These are phyloP conservation scores for Lentinus brumalis DNA, from an alignment of 768 basidiomycete species.

Conservation along the genomic window DNA sequence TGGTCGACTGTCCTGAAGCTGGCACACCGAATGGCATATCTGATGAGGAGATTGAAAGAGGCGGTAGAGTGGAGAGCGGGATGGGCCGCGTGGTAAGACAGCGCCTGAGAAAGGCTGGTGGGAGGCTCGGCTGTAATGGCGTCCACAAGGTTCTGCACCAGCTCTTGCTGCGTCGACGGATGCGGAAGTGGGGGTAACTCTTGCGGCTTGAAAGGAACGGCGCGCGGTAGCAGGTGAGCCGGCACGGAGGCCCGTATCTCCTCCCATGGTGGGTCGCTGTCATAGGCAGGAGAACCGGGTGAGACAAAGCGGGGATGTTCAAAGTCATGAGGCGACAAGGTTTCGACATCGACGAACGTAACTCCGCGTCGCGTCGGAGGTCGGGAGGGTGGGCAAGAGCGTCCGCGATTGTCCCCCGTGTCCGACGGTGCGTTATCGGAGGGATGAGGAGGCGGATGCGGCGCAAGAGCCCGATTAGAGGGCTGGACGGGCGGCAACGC, in stretches of 20 bases:
- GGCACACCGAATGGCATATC: slow-evolving; percentile 52
- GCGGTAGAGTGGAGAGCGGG: slow-evolving; percentile 37
- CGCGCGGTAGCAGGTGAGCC: slow-evolving; percentile 3
- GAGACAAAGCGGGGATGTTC: background rate
- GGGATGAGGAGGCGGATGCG: background rate
- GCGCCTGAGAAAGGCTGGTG: slow-evolving; percentile 38
- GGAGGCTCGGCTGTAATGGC: slow-evolving; percentile 36
- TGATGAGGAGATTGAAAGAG: slow-evolving; percentile 48
- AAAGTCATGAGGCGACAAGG: background rate
- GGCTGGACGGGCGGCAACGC: background rate
- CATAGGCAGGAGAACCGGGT: slow-evolving; percentile 7
- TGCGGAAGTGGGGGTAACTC: slow-evolving; percentile 2
- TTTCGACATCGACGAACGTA: slow-evolving; percentile 8
- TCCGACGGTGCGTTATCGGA: background rate
- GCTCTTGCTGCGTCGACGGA: slow-evolving; percentile 16
- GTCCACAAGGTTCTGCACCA: slow-evolving; percentile 41
- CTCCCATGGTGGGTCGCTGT: slow-evolving; percentile 31
- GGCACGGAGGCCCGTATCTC: slow-evolving; percentile 19
- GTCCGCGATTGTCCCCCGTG: background rate
- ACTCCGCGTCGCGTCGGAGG: background rate
- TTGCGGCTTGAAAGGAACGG: background rate
- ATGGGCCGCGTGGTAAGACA: slow-evolving; percentile 49
- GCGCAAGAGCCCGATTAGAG: background rate
- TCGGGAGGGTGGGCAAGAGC: background rate
- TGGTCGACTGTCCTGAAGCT: slow-evolving; percentile 47